These are phyloP conservation scores for Aspergillus sp. DNA, from an alignment of 2,329 filamentous ascomycete genomes.

Conservation along the genomic window DNA sequence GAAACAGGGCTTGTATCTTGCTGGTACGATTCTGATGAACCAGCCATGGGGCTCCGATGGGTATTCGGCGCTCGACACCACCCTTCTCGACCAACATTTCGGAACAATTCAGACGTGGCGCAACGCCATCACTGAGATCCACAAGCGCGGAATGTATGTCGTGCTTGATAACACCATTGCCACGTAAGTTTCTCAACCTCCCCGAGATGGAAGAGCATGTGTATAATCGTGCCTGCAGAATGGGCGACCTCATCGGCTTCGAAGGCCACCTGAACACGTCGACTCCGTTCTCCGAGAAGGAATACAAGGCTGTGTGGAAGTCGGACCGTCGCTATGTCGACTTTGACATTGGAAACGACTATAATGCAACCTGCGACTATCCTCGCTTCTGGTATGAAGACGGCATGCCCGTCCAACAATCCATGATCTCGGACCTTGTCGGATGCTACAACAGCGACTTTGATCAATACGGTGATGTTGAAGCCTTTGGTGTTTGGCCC, in stretches of 20 bases:
- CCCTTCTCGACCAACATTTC: slow-evolving; percentile 62
- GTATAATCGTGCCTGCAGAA: slow-evolving; percentile 3
- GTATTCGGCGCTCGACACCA: slow-evolving; percentile 61
- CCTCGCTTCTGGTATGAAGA: slow-evolving; percentile 64
- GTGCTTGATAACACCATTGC: slow-evolving; percentile 65
- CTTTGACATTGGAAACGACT: slow-evolving; percentile 55
- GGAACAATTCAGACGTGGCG: slow-evolving; percentile 61
- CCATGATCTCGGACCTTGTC: slow-evolving; percentile 47
- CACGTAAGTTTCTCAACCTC: slow-evolving; percentile 45
- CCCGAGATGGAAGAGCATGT: neutral
- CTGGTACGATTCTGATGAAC: slow-evolving; percentile 63
- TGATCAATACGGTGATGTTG: slow-evolving; percentile 63
- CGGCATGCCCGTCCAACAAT: slow-evolving; percentile 50
- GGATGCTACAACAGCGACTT: slow-evolving; percentile 65
- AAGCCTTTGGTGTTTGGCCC: slow-evolving; percentile 62
- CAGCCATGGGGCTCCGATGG: slow-evolving; percentile 63
- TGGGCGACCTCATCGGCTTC: slow-evolving; percentile 64
- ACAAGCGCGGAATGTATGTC: slow-evolving; percentile 63
- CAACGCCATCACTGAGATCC: slow-evolving; percentile 58
- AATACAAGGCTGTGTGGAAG: slow-evolving; percentile 61
- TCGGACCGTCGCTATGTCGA: slow-evolving; percentile 56
- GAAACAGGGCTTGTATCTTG: slow-evolving; percentile 57
- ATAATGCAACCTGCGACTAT: slow-evolving; percentile 56
- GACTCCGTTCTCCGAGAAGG: slow-evolving; percentile 55
- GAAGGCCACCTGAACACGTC: slow-evolving; percentile 59